Base-by-base conservation (phyloP, 2,329 filamentous ascomycete species). In the Emmonsia crescens region DNA sequence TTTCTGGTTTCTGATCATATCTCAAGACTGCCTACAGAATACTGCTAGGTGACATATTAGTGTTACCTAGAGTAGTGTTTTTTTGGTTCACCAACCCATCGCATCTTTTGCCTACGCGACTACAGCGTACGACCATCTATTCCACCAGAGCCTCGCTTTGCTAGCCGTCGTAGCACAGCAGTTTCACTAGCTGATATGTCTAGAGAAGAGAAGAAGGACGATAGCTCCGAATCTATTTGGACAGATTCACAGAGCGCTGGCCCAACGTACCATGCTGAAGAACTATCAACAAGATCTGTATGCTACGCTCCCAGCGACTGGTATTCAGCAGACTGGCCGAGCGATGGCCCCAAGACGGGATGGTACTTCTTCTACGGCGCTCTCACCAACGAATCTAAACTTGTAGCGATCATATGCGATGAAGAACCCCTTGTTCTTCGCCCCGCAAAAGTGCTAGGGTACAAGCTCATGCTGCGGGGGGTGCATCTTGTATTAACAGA, bases 281-380 rank as follows among this genome's bases (percentile, higher is more conserved):
- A 55, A n/a, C n/a, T 14, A 8, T 21, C 33, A 55, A 55, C 31
- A 14, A 59, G 60, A 12, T 58, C 63, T 19, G 38, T 62, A 38
- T 64, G 63, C 36, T 59, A 48, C 8, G 60, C 63, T 24, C 61
- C 63, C 1, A 31, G 36, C 2, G 12, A 57, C 9, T 64, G 63
- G 63, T 64, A 61, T 31, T 60, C 61, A 29, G 61, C 46, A 19
- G 48, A 57, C 21, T 61, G 57, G 55, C 57, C 59, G 46, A 40
- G 16, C 14, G 10, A 42, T 21, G 49, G 54, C 9, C 52, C 61
- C 36, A 51, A 49, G 44, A 57, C 49, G 3, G 61, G 63, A 21
- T 64, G 62, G 57, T 67, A 65, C 55, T 67, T 67, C 51, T 62
- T 64, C 64, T 66, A 64, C 61, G 65, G 62, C 44, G 61, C 52